Base-by-base conservation (phyloP, 257 asterid genomes). In the Solanum paucissectum region DNA sequence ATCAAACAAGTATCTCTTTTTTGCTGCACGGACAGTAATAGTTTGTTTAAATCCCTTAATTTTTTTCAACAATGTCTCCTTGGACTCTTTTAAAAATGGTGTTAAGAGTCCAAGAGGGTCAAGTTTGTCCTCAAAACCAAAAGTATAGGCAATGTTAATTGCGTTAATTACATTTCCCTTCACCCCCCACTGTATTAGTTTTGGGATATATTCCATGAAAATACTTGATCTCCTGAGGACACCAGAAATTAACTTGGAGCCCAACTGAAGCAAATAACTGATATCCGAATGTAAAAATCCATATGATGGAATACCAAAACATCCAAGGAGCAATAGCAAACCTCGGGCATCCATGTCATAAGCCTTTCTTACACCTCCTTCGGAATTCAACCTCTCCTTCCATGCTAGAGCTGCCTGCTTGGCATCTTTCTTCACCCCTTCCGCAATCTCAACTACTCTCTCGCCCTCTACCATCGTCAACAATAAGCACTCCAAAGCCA, bases 301-400 rank as follows among this genome's bases (percentile, higher is more conserved):
- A 34, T 33, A 16, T 16, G 97, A 21, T n/a, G 97, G 96, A 33
- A 94, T 74, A 76, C 98, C 98, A 87, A 94, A 96, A 86, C 98
- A 94, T 37, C 93, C 94, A 72, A 96, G 86, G 74, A 95, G 91
- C 90, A 94, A 79, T 84, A 96, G 87, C 91, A 96, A 91, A 60
- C 99, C 98, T 4, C 98, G 92, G 4, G 98, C 97, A 89, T 95
- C 98, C 32, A 92, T 91, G 89, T 91, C 85, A 85, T 86, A 58
- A 73, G 98, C 94, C 87, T 76, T 90, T 20, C 86, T 84, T 81
- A 95, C 21, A 36, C 98, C 98, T 83, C 98, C 98, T 92, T 96
- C 98, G 40, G 44, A 38, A 71, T 93, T 23, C 93, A 96, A 64
- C 87, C 98, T 92, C 92, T 92, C 95, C 91, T 91, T 92, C 98